A percentile compares a stretch with the other conserved stretches of the same genome.
Conservation (phyloP, 176 grass and related monocot species). For the Bromus sterilis region DNA sequence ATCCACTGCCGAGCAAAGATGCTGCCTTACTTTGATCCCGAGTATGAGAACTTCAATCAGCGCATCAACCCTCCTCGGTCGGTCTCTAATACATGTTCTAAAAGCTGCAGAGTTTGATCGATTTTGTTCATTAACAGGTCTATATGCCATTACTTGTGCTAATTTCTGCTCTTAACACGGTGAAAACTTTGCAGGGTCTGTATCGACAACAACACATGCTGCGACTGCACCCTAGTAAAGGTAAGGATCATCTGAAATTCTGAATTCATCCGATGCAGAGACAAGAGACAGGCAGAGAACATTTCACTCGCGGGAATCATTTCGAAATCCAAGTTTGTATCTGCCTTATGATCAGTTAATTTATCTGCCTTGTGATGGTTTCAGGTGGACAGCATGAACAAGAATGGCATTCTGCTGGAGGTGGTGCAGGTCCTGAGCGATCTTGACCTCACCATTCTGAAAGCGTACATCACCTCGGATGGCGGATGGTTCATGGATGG, state of each 20-base stretch:
- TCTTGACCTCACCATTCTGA: slow-evolving; percentile 76
- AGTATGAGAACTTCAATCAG: slow-evolving; percentile 91
- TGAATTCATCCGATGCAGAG: background rate
- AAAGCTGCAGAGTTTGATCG: background rate
- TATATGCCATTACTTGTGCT: background rate
- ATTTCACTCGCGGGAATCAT: background rate
- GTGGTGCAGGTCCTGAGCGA: slow-evolving; percentile 95
- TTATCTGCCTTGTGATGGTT: background rate
- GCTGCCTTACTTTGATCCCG: slow-evolving; percentile 92
- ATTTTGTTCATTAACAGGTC: background rate
- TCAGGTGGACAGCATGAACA: slow-evolving; percentile 98
- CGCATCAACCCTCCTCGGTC: slow-evolving; percentile 93
- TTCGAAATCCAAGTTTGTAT: background rate
- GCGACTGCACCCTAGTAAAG: slow-evolving; percentile 89
- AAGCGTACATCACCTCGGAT: slow-evolving; percentile 97
- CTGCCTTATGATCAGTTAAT: background rate
- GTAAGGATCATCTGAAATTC: slow-evolving; percentile 8
- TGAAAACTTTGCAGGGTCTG: slow-evolving; percentile 52
- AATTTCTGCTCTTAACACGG: background rate
- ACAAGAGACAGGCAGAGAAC: background rate
- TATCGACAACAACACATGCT: slow-evolving; percentile 73
- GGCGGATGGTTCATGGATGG: slow-evolving; percentile 99
- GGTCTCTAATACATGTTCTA: background rate
- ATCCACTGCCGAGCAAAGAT: slow-evolving; percentile 14
- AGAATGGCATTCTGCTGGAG: slow-evolving; percentile 82